Evolutionary conservation across 108 stramenopile species (phyloP).

Genomic region (Fragilaria crotonensis): DNA sequence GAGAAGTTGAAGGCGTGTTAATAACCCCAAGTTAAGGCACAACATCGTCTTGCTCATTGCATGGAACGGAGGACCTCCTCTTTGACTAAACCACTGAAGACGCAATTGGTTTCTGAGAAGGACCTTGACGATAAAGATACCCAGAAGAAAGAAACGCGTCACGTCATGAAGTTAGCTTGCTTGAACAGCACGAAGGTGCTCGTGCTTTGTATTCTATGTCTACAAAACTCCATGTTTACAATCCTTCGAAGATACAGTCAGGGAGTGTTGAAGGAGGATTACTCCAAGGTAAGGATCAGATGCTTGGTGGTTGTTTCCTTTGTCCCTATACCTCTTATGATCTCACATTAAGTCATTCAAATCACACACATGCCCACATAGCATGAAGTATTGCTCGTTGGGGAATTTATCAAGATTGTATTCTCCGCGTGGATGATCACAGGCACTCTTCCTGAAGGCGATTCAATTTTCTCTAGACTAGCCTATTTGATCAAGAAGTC

Average conservation of each 20-base stretch:
- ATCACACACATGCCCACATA: constrained; percentile 4
- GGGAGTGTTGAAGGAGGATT: constrained; percentile 71
- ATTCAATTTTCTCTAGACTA: constrained; percentile 15
- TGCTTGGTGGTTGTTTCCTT: constrained; percentile 6
- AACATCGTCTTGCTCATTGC: no score
- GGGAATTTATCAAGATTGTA: constrained; percentile 71
- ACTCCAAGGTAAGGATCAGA: constrained; percentile 65
- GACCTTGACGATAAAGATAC: no score
- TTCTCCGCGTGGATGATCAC: constrained; percentile 64
- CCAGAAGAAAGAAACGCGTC: background rate
- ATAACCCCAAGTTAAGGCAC: no score
- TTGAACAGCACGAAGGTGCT: constrained; percentile 60
- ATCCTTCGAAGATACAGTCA: constrained; percentile 78
- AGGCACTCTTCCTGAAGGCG: constrained; percentile 11
- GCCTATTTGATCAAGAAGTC: constrained; percentile 58
- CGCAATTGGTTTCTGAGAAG: no score
- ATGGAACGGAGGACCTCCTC: no score
- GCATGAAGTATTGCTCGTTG: constrained; percentile 75
- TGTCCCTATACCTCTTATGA: background rate
- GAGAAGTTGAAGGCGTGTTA: no score
- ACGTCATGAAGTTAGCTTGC: constrained; percentile 3
- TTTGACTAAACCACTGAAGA: no score
- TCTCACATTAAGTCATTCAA: constrained; percentile 3
- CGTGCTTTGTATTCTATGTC: constrained; percentile 63
- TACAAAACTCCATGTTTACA: constrained; percentile 85